Evolutionary conservation across 208 protist species (phyloP).

Genomic region (Leishmania amazonensis): DNA sequence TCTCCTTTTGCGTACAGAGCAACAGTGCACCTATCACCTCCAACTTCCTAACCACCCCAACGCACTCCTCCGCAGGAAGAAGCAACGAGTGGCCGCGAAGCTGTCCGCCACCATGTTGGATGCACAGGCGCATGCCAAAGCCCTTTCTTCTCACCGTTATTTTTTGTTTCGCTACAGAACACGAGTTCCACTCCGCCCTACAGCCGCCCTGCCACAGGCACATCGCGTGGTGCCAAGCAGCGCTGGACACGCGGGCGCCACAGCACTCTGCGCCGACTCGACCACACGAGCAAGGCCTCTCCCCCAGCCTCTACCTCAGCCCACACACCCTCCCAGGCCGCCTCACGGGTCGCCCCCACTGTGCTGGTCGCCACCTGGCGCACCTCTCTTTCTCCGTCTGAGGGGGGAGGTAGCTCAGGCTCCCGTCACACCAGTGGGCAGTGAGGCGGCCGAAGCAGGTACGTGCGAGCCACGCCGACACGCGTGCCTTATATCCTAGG

Average conservation of each 20-base stretch:
- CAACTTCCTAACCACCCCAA: background rate
- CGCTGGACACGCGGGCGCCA: background rate
- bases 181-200: background rate
- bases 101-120: background rate
- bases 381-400: background rate
- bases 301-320: no score
- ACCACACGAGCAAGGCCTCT: no score
- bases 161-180: background rate
- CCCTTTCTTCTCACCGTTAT: background rate
- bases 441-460: no score
- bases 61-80: background rate
- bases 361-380: background rate
- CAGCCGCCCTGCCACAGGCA: background rate
- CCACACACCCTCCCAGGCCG: no score
- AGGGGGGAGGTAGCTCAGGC: background rate
- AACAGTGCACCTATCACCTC: background rate
- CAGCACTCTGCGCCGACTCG: background rate
- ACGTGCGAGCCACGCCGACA: background rate
- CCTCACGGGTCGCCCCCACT: no score
- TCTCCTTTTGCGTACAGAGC: background rate
- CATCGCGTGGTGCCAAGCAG: background rate
- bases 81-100: background rate
- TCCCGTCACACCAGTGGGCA: background rate
- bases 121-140: background rate
- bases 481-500: background rate